Evolutionary conservation across 1,284 basidiomycete species (phyloP).

Genomic region (Hemileia vastatrix): DNA sequence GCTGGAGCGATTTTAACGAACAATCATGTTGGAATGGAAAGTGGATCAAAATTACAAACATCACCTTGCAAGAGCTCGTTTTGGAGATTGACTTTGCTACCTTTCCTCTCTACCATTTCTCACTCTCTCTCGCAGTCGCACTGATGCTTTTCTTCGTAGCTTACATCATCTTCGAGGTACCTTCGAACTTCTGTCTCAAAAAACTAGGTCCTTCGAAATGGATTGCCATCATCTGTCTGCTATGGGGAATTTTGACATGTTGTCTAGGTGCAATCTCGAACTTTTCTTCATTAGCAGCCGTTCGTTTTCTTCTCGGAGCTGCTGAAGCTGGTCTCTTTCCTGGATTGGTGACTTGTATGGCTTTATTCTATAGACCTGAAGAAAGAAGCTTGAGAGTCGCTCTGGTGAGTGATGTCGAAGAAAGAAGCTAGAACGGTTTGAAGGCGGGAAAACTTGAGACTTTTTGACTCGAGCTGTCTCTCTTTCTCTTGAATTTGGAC

Average conservation of each 20-base stretch:
- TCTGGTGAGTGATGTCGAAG: conserved; percentile 1
- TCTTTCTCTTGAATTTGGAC: background rate
- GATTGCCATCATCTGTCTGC: conserved; percentile 9
- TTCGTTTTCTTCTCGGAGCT: conserved; percentile 17
- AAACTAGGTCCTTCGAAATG: conserved; percentile 8
- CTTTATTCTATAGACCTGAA: background rate
- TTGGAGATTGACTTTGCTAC: too few relatives aligned
- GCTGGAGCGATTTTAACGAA: too few relatives aligned
- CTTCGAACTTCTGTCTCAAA: conserved; percentile 9
- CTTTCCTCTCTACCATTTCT: too few relatives aligned
- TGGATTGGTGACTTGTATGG: background rate
- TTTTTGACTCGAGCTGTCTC: background rate
- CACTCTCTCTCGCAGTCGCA: too few relatives aligned
- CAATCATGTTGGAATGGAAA: too few relatives aligned
- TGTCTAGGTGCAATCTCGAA: conserved; percentile 12
- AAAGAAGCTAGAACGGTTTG: background rate
- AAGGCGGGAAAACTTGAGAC: background rate
- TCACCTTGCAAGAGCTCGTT: too few relatives aligned
- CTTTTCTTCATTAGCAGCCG: conserved; percentile 12
- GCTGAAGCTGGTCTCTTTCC: conserved; percentile 20
- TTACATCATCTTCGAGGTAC: background rate
- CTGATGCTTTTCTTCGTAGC: too few relatives aligned
- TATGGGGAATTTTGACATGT: conserved; percentile 6
- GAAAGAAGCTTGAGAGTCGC: background rate
- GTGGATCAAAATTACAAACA: too few relatives aligned